Conservation (phyloP, 1,139 yeast genomes). For the Geotrichum histeridarum region DNA sequence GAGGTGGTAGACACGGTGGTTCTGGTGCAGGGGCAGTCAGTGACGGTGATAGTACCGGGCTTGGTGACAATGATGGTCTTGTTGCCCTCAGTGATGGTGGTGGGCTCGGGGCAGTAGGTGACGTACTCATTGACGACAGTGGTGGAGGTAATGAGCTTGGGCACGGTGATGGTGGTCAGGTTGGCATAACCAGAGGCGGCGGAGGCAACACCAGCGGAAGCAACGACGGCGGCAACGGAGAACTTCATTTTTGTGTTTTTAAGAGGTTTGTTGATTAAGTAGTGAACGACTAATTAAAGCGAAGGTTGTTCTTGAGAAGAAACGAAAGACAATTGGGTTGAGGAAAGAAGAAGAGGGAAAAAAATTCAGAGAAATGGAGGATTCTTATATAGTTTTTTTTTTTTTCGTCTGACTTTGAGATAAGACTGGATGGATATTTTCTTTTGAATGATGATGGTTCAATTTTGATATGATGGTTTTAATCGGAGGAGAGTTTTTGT, state of each 20-base stretch:
- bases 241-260: slow-evolving; percentile 34
- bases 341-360: slow-evolving; percentile 13
- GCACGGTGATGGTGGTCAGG: slow-evolving; percentile 31
- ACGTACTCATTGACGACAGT: slow-evolving; percentile 38
- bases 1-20: slow-evolving; percentile 45
- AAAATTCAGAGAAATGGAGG: not conserved
- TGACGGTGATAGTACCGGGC: slow-evolving; percentile 43
- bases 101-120: slow-evolving; percentile 44
- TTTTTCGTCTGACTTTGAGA: not conserved
- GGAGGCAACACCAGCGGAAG: slow-evolving; percentile 25
- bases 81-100: slow-evolving; percentile 40
- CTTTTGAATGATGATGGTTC: too few relatives aligned
- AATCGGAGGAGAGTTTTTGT: too few relatives aligned
- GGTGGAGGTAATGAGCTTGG: slow-evolving; percentile 28
- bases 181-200: slow-evolving; percentile 23
- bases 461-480: too few relatives aligned
- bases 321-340: slow-evolving; percentile 25
- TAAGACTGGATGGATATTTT: too few relatives aligned
- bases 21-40: slow-evolving; percentile 53
- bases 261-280: not conserved
- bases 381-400: not conserved
- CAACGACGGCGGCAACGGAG: slow-evolving; percentile 26
- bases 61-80: slow-evolving; percentile 40
- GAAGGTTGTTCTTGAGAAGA: slow-evolving; percentile 18
- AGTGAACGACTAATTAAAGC: slow-evolving; percentile 11